Conservation (phyloP, 2,329 filamentous ascomycete genomes). For the Spiromastix sp. region DNA sequence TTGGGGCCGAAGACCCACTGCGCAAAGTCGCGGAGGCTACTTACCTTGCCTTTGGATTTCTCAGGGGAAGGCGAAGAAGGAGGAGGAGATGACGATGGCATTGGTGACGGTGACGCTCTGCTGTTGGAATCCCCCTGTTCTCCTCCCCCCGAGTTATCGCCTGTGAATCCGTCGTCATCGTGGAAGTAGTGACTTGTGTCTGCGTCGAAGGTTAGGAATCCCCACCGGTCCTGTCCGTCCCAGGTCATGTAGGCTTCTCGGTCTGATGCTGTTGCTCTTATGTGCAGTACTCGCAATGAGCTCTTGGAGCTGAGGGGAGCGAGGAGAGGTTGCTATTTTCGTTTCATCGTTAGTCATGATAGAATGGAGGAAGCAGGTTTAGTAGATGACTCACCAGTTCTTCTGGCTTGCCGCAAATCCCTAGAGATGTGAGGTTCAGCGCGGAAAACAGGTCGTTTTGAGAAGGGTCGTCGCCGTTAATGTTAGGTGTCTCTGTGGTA, state of each 20-base stretch:
- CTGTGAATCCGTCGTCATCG: too few species aligned
- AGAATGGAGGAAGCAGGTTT: neutral
- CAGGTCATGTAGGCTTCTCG: neutral
- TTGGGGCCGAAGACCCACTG: conserved; percentile 4
- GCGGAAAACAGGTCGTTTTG: neutral
- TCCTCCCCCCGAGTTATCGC: neutral
- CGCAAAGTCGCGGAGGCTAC: conserved; percentile 3
- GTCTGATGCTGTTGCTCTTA: neutral
- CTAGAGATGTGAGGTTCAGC: neutral
- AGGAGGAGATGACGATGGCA: too few species aligned
- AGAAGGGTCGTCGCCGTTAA: too few species aligned
- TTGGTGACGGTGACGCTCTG: too few species aligned
- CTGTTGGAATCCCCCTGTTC: neutral
- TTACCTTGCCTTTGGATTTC: neutral
- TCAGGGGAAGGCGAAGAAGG: neutral
- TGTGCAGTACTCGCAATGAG: conserved; percentile 4
- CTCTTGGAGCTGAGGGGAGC: conserved; percentile 1
- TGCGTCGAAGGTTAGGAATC: too few species aligned
- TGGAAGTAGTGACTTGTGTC: too few species aligned
- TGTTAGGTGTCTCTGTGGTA: neutral
- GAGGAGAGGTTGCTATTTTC: neutral
- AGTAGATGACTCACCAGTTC: neutral
- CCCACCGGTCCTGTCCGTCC: too few species aligned
- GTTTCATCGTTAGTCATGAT: neutral
- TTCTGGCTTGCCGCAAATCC: neutral